phyloP scores from a whole-genome alignment of 2,329 filamentous ascomycete genomes.

The Venturiaceae sp. region DNA sequence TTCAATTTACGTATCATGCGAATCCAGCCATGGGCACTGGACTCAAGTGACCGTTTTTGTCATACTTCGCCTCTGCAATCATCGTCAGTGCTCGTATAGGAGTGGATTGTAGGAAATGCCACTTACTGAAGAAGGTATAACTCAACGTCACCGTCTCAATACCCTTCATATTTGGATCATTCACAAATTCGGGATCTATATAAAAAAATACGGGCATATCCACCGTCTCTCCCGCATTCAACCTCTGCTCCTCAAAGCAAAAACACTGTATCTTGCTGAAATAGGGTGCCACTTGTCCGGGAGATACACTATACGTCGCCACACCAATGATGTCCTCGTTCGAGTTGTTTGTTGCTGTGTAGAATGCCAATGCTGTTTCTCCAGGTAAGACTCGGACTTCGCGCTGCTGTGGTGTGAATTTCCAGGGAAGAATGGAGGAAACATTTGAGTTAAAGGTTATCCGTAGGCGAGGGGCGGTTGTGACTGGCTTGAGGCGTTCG shows the following conservation, averaged over 20 bases:
- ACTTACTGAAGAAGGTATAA: slow-evolving; percentile 97
- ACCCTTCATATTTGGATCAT: slow-evolving; percentile 83
- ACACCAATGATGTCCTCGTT: slow-evolving; percentile 94
- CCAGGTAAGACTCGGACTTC: slow-evolving; percentile 92
- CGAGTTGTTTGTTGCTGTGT: slow-evolving; percentile 88
- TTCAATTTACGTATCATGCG: background rate
- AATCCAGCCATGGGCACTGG: slow-evolving; percentile 35
- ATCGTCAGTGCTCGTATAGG: slow-evolving; percentile 15
- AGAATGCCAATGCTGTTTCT: slow-evolving; percentile 94
- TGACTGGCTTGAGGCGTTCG: slow-evolving; percentile 70
- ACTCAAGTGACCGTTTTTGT: slow-evolving; percentile 64
- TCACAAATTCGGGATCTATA: slow-evolving; percentile 89
- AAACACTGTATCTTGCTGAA: slow-evolving; percentile 99
- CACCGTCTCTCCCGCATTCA: slow-evolving; percentile 92
- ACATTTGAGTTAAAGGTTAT: slow-evolving; percentile 96
- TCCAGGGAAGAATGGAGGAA: slow-evolving; percentile 93
- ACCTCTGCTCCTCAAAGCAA: slow-evolving; percentile 90
- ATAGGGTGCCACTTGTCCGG: slow-evolving; percentile 89
- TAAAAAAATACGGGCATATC: slow-evolving; percentile 99
- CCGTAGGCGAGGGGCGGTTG: slow-evolving; percentile 70
- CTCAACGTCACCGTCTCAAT: slow-evolving; percentile 93
- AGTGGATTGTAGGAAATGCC: background rate
- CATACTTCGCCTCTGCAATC: slow-evolving; percentile 65
- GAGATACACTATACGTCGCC: slow-evolving; percentile 94
- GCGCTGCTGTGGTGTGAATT: slow-evolving; percentile 91